Evolutionary conservation across 306 rosid genomes (phyloP).

Genomic region (Lathyrus sativus): DNA sequence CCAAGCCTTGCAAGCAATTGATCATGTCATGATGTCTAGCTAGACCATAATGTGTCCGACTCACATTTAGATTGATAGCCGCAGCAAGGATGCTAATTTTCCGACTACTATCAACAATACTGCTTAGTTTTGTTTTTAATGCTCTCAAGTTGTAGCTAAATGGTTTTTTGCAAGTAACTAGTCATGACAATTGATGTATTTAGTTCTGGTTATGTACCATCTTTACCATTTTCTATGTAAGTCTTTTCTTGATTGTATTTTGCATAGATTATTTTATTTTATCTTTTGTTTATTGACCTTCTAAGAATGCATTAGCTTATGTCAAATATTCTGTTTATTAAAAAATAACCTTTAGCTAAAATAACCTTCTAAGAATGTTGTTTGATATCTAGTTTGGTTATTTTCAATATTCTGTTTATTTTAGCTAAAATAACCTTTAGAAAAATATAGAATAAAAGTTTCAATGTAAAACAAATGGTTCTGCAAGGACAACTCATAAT

Average conservation of each 20-base stretch:
- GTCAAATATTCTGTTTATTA: background rate
- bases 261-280: constrained; percentile 6
- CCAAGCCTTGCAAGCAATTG: constrained; percentile 88
- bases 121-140: constrained; percentile 36
- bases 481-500: too few species aligned
- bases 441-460: background rate
- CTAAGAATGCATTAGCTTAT: constrained; percentile 14
- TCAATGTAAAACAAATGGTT: too few species aligned
- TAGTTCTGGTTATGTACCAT: constrained; percentile 34
- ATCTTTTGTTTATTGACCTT: background rate
- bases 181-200: constrained; percentile 36
- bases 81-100: constrained; percentile 30
- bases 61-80: constrained; percentile 35
- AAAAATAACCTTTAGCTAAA: background rate
- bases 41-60: constrained; percentile 44
- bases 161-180: constrained; percentile 36
- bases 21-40: constrained; percentile 87
- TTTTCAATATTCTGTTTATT: background rate
- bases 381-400: too few species aligned
- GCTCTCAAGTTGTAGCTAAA: constrained; percentile 28
- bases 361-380: background rate
- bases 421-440: background rate
- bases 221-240: constrained; percentile 3
- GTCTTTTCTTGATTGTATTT: constrained; percentile 26
- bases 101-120: constrained; percentile 17